Evolutionary conservation across 2,329 filamentous ascomycete genomes (phyloP).

Genomic region (Aspergillus niger): DNA sequence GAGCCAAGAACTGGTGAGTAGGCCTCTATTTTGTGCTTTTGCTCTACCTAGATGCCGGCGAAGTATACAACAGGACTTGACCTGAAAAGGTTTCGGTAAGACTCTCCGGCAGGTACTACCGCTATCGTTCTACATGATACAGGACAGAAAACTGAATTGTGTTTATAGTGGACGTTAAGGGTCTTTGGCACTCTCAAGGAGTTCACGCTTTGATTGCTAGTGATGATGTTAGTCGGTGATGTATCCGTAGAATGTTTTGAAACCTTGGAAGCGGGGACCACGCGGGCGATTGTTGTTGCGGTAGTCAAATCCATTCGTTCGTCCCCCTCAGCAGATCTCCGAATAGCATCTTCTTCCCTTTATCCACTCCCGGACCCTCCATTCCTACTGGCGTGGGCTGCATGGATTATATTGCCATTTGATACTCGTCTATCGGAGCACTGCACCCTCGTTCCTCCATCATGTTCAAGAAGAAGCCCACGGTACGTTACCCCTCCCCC

Average conservation of each 20-base stretch:
- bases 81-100: not conserved
- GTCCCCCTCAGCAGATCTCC: constrained; percentile 5
- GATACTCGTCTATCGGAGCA: not conserved
- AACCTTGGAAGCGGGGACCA: constrained; percentile 12
- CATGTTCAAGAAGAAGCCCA: constrained; percentile 68
- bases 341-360: not conserved
- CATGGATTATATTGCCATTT: not conserved
- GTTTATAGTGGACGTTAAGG: too few relatives aligned
- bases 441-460: constrained; percentile 5
- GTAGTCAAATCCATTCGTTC: constrained; percentile 15
- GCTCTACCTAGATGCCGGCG: not conserved
- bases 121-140: not conserved
- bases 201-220: too few relatives aligned
- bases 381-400: not conserved
- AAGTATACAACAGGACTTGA: not conserved
- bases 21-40: not conserved
- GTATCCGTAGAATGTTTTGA: not conserved
- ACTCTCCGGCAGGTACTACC: not conserved
- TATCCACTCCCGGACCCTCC: not conserved
- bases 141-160: too few relatives aligned
- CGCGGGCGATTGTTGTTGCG: constrained; percentile 28
- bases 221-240: too few relatives aligned
- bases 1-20: not conserved
- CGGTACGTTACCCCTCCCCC: constrained; percentile 43
- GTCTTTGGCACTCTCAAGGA: too few relatives aligned